Evolutionary conservation across 108 stramenopile species (phyloP), one percentile per base, ranked within the genome.

Genomic region (Nannochloropsis salina): DNA sequence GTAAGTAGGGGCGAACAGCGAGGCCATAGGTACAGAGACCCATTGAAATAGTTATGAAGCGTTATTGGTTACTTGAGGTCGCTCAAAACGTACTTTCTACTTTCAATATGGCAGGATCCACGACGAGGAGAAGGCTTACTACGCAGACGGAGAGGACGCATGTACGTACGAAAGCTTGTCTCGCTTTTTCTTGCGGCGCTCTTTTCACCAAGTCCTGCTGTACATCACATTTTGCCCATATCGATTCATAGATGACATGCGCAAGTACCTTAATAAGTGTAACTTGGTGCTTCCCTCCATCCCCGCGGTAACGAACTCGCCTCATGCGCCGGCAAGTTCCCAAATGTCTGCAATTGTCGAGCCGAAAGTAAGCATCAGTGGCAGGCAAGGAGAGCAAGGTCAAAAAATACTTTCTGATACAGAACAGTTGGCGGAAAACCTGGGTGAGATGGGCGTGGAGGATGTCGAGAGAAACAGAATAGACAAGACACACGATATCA

Each of bases 71-170:
- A n/a, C 20, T n/a, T 80, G n/a, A 79, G 20, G 20, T 80, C 31
- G 31, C 31, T 31, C 31, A 31, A 31, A 31, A 31, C 31, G 31
- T 31, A 31, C 31, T 31, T 31, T 1, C 0, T 31, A 31, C 31
- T 31, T 31, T 1, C 0, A 31, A 74, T 21, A 22, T 42, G 20
- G 41, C 42, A 80, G 45, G 80, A 95, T 96, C 83, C 92, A 97
- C 91, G 97, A 96, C 89, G 92, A 97, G 41, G 98, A 99, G 89
- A 94, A 94, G 90, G 96, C 96, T 44, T 99, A 99, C 90, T 99
- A 99, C 90, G 98, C 98, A 0, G 99, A 99, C 91, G 98, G 97
- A 22, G 99, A 99, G 90, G 97, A 99, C 92, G 99, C 97, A 10
- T 98, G 98, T 88, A 74, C 61, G 61, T 74, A 74, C 61, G n/a